These are phyloP conservation scores for Fusarium camptoceras DNA, from an alignment of 2,329 filamentous ascomycete genomes.

Conservation along the genomic window DNA sequence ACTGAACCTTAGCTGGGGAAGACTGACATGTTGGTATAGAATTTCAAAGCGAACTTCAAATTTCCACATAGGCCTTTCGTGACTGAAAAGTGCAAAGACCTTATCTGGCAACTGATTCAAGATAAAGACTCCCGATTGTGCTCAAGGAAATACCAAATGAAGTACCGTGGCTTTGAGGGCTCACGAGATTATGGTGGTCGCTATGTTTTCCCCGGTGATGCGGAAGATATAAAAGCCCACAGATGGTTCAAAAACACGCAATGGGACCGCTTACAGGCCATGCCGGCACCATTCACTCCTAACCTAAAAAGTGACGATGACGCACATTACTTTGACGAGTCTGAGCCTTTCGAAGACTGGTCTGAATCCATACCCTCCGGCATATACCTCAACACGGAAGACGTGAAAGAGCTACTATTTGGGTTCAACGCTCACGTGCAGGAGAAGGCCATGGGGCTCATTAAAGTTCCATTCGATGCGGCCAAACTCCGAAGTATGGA, in stretches of 20 bases:
- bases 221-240: constrained; percentile 89
- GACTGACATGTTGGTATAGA: constrained; percentile 57
- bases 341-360: constrained; percentile 76
- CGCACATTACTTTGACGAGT: constrained; percentile 91
- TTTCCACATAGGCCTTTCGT: constrained; percentile 77
- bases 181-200: constrained; percentile 53
- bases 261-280: constrained; percentile 80
- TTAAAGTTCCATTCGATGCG: constrained; percentile 62
- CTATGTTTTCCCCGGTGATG: constrained; percentile 85
- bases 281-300: constrained; percentile 83
- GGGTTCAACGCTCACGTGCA: constrained; percentile 57
- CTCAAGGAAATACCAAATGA: constrained; percentile 77
- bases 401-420: constrained; percentile 51
- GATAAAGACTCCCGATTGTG: constrained; percentile 82
- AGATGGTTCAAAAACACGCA: constrained; percentile 84
- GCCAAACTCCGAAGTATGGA: constrained; percentile 62
- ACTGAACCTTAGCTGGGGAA: neutral
- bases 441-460: constrained; percentile 57
- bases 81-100: constrained; percentile 77
- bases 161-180: constrained; percentile 60
- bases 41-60: constrained; percentile 75
- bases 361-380: constrained; percentile 60
- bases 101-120: constrained; percentile 78
- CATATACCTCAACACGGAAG: constrained; percentile 46
- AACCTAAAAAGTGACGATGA: constrained; percentile 75